Evolutionary conservation across 345 rosid genomes (phyloP), one percentile per base, ranked within the genome.

Genomic region (Ceriops decandra): DNA sequence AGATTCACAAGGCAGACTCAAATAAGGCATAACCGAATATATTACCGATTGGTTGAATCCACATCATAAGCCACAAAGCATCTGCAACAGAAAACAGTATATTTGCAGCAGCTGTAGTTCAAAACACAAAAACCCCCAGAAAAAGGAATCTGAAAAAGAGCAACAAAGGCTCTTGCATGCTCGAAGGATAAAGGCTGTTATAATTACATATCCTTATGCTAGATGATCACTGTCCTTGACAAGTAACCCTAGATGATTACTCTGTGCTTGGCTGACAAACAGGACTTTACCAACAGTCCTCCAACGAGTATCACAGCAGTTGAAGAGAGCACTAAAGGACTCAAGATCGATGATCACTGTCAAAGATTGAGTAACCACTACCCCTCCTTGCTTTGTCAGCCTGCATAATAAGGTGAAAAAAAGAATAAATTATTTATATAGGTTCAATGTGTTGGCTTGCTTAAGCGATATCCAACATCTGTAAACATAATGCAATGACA

Each of bases 371-470:
- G 63, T 61, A 65, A 59, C 67, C 75, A 7, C 59, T 36, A 31
- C 62, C 71, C 62, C 73, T 79, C 81, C 69, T 83, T 52, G 95
- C 83, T 75, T 76, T 86, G 74, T 90, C 92, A 11, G 89, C 86
- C 96, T 92, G 89, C 72, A 27, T 11, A 19, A 27, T 11, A 32
- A 60, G 22, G 36, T 60, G 13, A 78, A 16, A 62, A 62, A 52
- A 22, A 54, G 20, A 49, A 10, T 24, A 35, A 42, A 42, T 42
- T 42, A 11, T 13, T 42, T 42, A 11, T 42, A 42, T 15, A 2
- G 49, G 16, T 42, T 15, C 49, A 13, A 15, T 42, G 49, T 2
- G 17, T 42, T 42, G 17, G 16, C 13, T 42, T 42, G 49, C 49
- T 42, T 13, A 13, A 42, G 3, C 1, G 1, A 42, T 13, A 42